Evolutionary conservation across 2,329 filamentous ascomycete genomes (phyloP), one percentile per base, ranked within the genome.

Genomic region (Phyllosticta citribraziliensis): DNA sequence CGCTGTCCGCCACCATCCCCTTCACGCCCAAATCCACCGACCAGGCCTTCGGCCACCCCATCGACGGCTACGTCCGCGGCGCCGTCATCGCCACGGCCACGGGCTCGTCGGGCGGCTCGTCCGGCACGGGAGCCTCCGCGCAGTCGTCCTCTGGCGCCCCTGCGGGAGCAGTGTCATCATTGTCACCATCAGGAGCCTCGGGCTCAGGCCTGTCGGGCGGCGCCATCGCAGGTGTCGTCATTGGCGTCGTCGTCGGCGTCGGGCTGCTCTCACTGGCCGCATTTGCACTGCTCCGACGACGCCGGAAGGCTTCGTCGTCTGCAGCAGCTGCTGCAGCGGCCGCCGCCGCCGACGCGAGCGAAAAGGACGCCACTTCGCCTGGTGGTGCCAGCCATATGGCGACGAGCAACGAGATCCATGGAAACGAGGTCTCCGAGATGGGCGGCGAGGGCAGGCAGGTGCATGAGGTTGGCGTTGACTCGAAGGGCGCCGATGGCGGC

Each of bases 21-120:
- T 65, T 47, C 5, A 64, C 65, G 10, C 60, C 54, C 30, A 62
- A 25, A 10, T 22, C 60, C 12, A 52, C 27, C 35, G 55, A 61
- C 6, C 64, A 70, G 56, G 67, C 67, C 1, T 70, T 64, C 33
- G 69, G 67, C 2, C 67, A 69, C 60, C 67, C 68, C 20, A 69
- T 71, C 56, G 69, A 71, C 52, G 69, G 69, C 5, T 68, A 66
- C 55, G 68, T 66, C 2, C 19, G 35, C 19, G 14, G 19, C 12
- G 19, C 19, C 10, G 22, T 8, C 3, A 47, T 47, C 4, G 6
- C 40, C 3, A 47, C 12, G 3, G 14, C 40, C 3, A 47, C 40
- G 4, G 8, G 40, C 35, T 5, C 52, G 2, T 11, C 12, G 35
- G 35, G 35, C 4, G 35, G n/a, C 24, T 55, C 53, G 5, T 27